Evolutionary conservation across 352 stramenopile species (phyloP), one percentile per base, ranked within the genome.

Genomic region (Phytopythium chamaehyphon): DNA sequence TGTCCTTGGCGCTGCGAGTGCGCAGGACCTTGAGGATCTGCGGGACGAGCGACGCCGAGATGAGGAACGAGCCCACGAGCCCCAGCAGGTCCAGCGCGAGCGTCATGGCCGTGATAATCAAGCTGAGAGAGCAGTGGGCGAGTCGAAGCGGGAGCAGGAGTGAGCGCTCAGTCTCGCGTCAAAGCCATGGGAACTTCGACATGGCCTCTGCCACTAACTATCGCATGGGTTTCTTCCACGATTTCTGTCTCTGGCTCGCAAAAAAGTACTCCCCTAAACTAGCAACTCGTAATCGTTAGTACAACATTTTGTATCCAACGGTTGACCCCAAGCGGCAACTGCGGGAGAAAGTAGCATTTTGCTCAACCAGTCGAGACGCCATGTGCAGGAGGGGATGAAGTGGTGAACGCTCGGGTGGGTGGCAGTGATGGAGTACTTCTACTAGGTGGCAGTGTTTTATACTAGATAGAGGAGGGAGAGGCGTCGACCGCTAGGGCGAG

Each of bases 21-120:
- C 59, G 54, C 44, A 80, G 81, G 28, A 84, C 74, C 46, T 88
- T 81, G 36, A 68, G 7, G 31, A 88, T 81, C 57, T 86, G 74
- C 26, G 76, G 76, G n/a, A 85, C 61, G 26, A 86, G 71, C 36
- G 70, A 64, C 15, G 63, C 57, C 14, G 72, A 81, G 44, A 86
- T 76, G 52, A 86, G 63, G 61, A 86, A 84, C 23, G 72, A 86
- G 31, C 72, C 74, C 11, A 73, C 51, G 47, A 88, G 67, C 14
- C 77, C 76, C 39, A 86, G 54, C 37, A 78, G 62, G 55, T 83
- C 67, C 58, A 59, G 83, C 21, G 66, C 61, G 23, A 63, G 65
- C 39, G 64, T 48, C 51, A 62, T 64, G 22, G 55, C 14, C 8
- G 23, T 10, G 16, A 22, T 6, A 11, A 6, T 6, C 15, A n/a